Evolutionary conservation across 2,329 filamentous ascomycete species (phyloP), one percentile per base, ranked within the genome.

Genomic region (Aspergillus brunneoviolaceus): DNA sequence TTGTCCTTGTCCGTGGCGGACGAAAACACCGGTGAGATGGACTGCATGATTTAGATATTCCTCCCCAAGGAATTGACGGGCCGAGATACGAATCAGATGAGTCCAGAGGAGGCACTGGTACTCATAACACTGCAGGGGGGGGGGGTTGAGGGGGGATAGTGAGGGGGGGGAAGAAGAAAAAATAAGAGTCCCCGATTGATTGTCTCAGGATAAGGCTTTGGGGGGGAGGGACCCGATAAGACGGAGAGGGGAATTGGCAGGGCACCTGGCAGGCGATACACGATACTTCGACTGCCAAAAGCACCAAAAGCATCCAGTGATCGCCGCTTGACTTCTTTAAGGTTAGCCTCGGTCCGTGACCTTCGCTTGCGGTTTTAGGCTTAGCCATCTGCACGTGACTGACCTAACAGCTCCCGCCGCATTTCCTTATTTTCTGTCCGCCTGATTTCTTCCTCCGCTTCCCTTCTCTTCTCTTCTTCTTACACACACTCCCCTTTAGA

Each of bases 1-100:
- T 87, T 88, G 65, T 76, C 71, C 58, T 87, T 87, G 65, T 76
- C 70, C 58, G 69, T 70, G 31, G 69, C 67, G 16, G 69, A 63
- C 21, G 75, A 76, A 57, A 71, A 70, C 25, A 77, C 70, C n/a
- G 74, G 74, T 19, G 73, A 71, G 27, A 70, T 70, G 27, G 75
- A 75, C 64, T 76, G 72, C 75, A 77, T 76, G 62, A 57, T 66
- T 48, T 35, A 16, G 16, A 52, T 50, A 57, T 61, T 55, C 42
- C 57, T 55, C 48, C 39, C 33, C 50, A 19, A 53, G 35, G n/a
- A 57, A 14, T 52, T 58, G 60, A 51, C 39, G 12, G 33, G 1
- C 27, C 33, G 12, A 35, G 4, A 35, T 16, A 35, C 11, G 14
- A 19, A 45, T n/a, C 14, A 45, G 6, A 45, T 45, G 16, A 45